These are phyloP conservation scores for Aureobasidium leucospermi DNA, from an alignment of 2,329 filamentous ascomycete species.

Conservation along the genomic window DNA sequence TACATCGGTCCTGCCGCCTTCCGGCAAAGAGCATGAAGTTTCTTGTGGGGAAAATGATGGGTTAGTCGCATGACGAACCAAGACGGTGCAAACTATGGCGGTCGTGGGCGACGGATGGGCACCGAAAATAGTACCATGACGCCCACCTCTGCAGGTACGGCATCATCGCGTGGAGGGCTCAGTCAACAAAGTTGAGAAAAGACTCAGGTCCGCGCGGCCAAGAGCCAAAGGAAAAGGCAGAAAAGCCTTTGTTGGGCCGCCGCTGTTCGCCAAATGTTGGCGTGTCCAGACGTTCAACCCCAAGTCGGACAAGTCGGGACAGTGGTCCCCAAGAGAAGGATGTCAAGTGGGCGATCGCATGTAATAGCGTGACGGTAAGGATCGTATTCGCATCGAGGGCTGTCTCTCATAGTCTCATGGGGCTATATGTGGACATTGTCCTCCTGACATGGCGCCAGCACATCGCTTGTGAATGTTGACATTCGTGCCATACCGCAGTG, in stretches of 20 bases:
- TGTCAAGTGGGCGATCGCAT: background rate
- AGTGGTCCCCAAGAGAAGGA: background rate
- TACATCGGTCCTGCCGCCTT: slow-evolving; percentile 11
- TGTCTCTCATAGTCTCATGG: slow-evolving; percentile 1
- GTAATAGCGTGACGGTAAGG: slow-evolving; percentile 7
- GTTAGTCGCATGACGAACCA: slow-evolving; percentile 7
- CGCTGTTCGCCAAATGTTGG: slow-evolving; percentile 4
- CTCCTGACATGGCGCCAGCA: background rate
- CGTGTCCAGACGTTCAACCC: background rate
- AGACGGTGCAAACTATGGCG: background rate
- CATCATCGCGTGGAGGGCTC: slow-evolving; percentile 8
- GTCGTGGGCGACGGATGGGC: background rate
- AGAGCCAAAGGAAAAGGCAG: background rate
- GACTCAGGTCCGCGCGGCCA: slow-evolving; percentile 9
- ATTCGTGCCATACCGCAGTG: background rate
- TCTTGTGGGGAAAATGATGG: slow-evolving; percentile 11
- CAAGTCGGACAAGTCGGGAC: slow-evolving; percentile 1
- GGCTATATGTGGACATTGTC: slow-evolving; percentile 8
- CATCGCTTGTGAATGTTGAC: background rate
- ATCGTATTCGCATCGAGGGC: slow-evolving; percentile 3
- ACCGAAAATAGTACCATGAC: slow-evolving; percentile 13
- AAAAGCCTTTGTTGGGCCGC: slow-evolving; percentile 11
- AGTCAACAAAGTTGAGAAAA: background rate
- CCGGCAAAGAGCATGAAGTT: slow-evolving; percentile 1
- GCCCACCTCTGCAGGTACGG: slow-evolving; percentile 9